Conservation (phyloP, 1,139 yeast species). For the Geotrichum macrosporum region DNA sequence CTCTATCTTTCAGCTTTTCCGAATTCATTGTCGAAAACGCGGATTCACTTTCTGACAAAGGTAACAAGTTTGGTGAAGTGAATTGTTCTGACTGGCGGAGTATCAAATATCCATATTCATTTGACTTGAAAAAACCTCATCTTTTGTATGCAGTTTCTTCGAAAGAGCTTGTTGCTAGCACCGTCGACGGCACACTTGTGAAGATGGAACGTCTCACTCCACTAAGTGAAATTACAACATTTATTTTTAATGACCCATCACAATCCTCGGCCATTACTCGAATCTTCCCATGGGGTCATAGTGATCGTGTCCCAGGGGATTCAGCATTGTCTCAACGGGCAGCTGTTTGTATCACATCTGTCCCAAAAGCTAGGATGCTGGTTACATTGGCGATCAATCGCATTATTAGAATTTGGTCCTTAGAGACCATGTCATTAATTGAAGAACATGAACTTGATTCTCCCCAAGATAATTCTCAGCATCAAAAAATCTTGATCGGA, state of each 20-base stretch:
- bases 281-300: conserved; percentile 26
- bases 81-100: conserved; percentile 31
- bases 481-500: conserved; percentile 8
- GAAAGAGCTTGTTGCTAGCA: conserved; percentile 48
- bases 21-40: conserved; percentile 12
- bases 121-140: conserved; percentile 64
- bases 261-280: conserved; percentile 24
- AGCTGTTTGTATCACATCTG: conserved; percentile 28
- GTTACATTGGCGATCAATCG: conserved; percentile 33
- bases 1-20: conserved; percentile 25
- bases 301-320: conserved; percentile 35
- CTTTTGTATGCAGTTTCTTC: conserved; percentile 47
- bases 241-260: conserved; percentile 28
- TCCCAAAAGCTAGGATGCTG: conserved; percentile 22
- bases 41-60: conserved; percentile 14
- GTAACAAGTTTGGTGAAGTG: conserved; percentile 21
- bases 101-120: conserved; percentile 55
- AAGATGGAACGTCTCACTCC: conserved; percentile 46
- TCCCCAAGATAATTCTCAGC: conserved; percentile 3
- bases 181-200: conserved; percentile 61
- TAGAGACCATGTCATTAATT: conserved; percentile 23
- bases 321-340: conserved; percentile 32
- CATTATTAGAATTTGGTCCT: conserved; percentile 34
- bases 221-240: conserved; percentile 26
- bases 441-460: conserved; percentile 19